A percentile compares a stretch with the other conserved stretches of the same genome.
These are phyloP conservation scores for Ruellia speciosa DNA, from an alignment of 305 asterid genomes.

Conservation along the genomic window DNA sequence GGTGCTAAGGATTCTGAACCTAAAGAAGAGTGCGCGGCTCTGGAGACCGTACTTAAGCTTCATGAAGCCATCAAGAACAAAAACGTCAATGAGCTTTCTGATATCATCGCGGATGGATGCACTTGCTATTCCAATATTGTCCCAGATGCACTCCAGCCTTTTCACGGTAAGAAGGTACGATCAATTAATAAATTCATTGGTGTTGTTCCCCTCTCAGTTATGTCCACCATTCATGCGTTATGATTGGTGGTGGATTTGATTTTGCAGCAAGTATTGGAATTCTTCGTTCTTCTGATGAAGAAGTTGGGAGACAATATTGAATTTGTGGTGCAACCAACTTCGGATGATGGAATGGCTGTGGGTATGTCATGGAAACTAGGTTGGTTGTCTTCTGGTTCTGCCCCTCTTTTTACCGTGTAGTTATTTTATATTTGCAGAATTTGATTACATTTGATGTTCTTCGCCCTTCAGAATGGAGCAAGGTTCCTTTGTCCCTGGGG, in stretches of 20 bases:
- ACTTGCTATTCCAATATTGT: conserved; percentile 43
- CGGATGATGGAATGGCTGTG: conserved; percentile 51
- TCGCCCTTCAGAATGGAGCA: conserved; percentile 38
- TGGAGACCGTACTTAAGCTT: conserved; percentile 48
- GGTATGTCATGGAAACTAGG: conserved; percentile 67
- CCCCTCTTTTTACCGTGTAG: not conserved
- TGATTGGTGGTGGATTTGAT: not conserved
- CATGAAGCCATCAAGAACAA: conserved; percentile 46
- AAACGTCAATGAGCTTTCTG: not conserved
- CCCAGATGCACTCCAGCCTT: conserved; percentile 33
- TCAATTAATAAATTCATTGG: not conserved
- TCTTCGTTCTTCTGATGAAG: conserved; percentile 46
- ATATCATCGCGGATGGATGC: not conserved
- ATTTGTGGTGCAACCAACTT: conserved; percentile 46
- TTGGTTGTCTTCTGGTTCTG: not conserved
- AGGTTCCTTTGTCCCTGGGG: conserved; percentile 43
- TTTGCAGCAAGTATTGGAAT: conserved; percentile 58
- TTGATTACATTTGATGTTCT: not conserved
- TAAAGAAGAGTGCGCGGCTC: not conserved
- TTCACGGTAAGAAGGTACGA: conserved; percentile 17
- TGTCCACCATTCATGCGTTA: not conserved
- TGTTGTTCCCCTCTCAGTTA: not conserved
- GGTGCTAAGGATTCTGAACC: not conserved
- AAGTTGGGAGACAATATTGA: conserved; percentile 45
- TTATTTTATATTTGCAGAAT: not conserved